Base-by-base conservation (phyloP, 495 filamentous ascomycete genomes). In the Penicillium angulare region DNA sequence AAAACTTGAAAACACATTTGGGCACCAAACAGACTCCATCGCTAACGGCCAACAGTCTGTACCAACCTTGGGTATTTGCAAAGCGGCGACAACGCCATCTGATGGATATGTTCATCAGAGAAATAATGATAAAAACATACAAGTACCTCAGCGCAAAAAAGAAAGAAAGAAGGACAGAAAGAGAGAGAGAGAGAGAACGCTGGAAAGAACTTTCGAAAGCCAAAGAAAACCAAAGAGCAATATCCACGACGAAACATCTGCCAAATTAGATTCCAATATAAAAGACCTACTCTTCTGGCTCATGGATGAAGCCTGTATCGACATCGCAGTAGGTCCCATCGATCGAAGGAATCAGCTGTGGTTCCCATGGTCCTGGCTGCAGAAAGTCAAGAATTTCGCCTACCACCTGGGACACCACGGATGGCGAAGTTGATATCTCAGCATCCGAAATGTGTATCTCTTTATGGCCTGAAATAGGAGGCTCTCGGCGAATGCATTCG, bases 401-500 rank as follows among this genome's bases (percentile, higher is more conserved):
- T 8, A 38, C 13, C 6, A 31, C 3, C 5, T 44, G 7, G 3
- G 41, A 24, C 4, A 29, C 23, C 15, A 13, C 17, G 3, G 40
- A 29, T 13, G 23, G 27, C 9, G 24, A 43, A 13, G 12, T 29
- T 6, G 40, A 27, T 13, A 32, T 15, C 8, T 7, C 22, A 4
- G n/a, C 6, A 15, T 8, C 13, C 13, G 24, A 44, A 26, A 6
- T 44, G 13, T 31, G 5, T 9, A 12, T 9, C 27, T 12, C 8
- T 31, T 31, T 31, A 31, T 2, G 8, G 2, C 27, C 8, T 17
- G 12, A 4, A 4, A 4, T 9, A 7, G 15, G 13, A 15, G 22
- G 23, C 22, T 32, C 17, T 32, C 26, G 22, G 13, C 65, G 57
- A 46, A 64, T 49, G 47, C 67, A 70, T 12, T 46, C 22, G 27